Base-by-base conservation (phyloP, 2,329 filamentous ascomycete genomes). In the Hymenoscyphus salicellus region DNA sequence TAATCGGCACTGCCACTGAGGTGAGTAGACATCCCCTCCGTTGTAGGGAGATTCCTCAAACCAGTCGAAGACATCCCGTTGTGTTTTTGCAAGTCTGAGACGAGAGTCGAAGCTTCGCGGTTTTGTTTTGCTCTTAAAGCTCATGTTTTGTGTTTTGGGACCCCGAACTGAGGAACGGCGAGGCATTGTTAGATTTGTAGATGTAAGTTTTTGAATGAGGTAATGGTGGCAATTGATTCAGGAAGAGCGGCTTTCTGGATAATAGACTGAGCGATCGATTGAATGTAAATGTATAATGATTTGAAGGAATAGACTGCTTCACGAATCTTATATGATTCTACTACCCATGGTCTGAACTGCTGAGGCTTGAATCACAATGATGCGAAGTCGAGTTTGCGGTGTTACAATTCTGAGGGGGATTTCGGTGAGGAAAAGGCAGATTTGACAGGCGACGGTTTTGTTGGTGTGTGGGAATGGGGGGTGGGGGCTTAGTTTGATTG, bases 1-100 rank as follows among this genome's bases (percentile, higher is more conserved):
- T 0, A 62, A 63, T 4, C 62, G 55, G 3, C 33, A 33, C 30
- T 55, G 52, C 66, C 66, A 68, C 36, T 68, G 56, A 1, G 57
- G 38, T 6, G 66, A 68, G 43, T 66, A 68, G 23, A 68, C 65
- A 14, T 65, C 66, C 23, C 28, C 30, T 0, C 64, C 66, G 17
- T 64, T 62, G 28, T 55, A 55, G n/a, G 62, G 63, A 3, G 38
- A 55, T 8, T 60, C 46, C 11, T 66, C 66, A 28, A 66, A 68
- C 52, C 55, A 68, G 17, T 46, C 32, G 43, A 66, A 68, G 17
- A 68, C 52, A 2, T 49, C 62, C 23, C 61, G 63, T 55, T 68
- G 66, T 62, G 60, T 43, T 26, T 46, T 55, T 10, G 52, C 52
- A 10, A 55, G 17, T n/a, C 23, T 16, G 4, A 32, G 26, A 7